Base-by-base conservation (phyloP, 106 monocot species). In the Dioscorea dumetorum region DNA sequence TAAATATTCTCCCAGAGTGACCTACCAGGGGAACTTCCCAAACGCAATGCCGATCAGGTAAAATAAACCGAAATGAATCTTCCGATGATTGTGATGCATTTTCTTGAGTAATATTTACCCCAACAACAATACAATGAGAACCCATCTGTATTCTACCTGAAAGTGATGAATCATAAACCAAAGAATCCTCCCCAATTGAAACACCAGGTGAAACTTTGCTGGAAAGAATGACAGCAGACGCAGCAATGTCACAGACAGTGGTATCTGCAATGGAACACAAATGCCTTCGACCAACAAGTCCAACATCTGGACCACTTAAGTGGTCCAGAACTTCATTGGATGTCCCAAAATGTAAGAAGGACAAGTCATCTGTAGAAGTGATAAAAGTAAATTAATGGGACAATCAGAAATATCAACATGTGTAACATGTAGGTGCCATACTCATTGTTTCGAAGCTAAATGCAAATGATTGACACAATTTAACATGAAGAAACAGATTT, bases 311-410 rank as follows among this genome's bases (percentile, higher is more conserved):
- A 18, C 78, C 84, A 58, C 73, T 71, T 32, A 97, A 72, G 74
- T 97, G 97, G 82, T 97, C 91, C 69, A 97, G 61, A 70, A 97
- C 97, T 73, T 97, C 97, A 73, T 58, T 75, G 48, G 97, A 97
- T 22, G 97, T 92, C 28, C 97, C 97, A 81, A 97, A 97, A 76
- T 97, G 97, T 60, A 97, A 77, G 70, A 97, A 92, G 18, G 76
- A 77, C 69, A 97, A 80, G 62, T 71, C 80, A 85, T 86, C 95
- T 95, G 86, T 60, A 85, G 61, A 74, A 57, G 22, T 10, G 22
- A 71, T 18, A 15, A 72, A 59, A 67, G 35, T 58, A 73, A 12
- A 74, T 31, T 33, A 34, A 54, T 64, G 61, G 17, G 21, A 22
- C 58, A 18, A 59, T 59, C 21, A 18, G 21, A 60, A 12, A 23